Evolutionary conservation across 2,329 filamentous ascomycete genomes (phyloP), one percentile per base, ranked within the genome.

Genomic region (Epichloe bromicola): DNA sequence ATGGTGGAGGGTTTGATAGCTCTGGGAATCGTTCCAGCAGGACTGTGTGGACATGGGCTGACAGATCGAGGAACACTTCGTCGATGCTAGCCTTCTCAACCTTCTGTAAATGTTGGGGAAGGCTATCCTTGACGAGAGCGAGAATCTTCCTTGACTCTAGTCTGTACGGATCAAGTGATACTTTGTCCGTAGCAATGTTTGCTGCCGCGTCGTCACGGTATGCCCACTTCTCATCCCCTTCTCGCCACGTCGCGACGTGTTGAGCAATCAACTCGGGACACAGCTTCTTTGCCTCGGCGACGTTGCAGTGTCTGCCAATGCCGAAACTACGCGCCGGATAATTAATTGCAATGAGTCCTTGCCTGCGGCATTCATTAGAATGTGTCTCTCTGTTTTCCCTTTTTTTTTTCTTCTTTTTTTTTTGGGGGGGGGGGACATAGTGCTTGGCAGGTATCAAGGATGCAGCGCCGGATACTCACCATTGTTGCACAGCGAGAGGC

Each of bases 11-110:
- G 12, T 55, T 61, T 11, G 60, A 58, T 47, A 97, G 68, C 63
- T 93, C 84, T 0, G 87, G 82, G 65, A 88, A 95, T 48, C 86
- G 73, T 57, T 86, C 75, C 40, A 95, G 67, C 46, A 98, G 70
- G 30, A 86, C 74, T 2, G 75, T 75, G 65, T 94, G 86, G 3
- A 96, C 78, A 54, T 96, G 85, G 0, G 85, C 83, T 10, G 88
- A 95, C 47, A 98, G 68, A 67, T 98, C 93, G 54, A 97, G 71
- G 62, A 96, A 98, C 8, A 96, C 89, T 67, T 98, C 93, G 64
- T 98, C 93, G 51, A 97, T 86, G 61, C 88, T 85, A 17, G 91
- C 93, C 65, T 97, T 98, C 71, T 98, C 91, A 43, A 96, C 80
- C 60, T 76, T 81, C 63, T 88, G 86, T 54, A 82, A 64, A 42